Evolutionary conservation across 1,139 yeast genomes (phyloP), one percentile per base, ranked within the genome.

Genomic region (Meyerozyma elateridarum): DNA sequence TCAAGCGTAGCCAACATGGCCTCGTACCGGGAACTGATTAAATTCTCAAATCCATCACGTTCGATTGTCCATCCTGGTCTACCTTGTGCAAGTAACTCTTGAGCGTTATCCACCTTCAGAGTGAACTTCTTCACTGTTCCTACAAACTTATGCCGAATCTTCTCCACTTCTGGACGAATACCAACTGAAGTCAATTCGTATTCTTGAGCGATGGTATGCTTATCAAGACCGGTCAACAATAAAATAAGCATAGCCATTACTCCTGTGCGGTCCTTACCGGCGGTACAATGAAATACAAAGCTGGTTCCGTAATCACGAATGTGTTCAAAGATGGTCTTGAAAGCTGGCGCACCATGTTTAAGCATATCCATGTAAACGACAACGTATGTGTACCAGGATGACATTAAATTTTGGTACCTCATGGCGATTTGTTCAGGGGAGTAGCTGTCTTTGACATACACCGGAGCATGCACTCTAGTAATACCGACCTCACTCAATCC

Each of bases 211-310:
- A 85, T 68, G 2, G 77, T 74, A 42, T 76, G 73, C 12, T 66
- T 64, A 37, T 80, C 85, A 5, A 85, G 84, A 0, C 85, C 88
- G 11, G 73, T 62, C 16, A 85, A 55, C 17, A 76, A 56, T 29
- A 85, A 61, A 3, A 85, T 60, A 35, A 85, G 55, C 76, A 85
- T 84, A 3, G 79, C 73, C 41, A 83, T 53, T 9, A 85, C 64
- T 0, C 95, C 95, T 0, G 95, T 85, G 31, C 95, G 69, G 51
- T 87, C 95, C 51, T 85, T 85, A 2, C 95, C 95, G 1, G 93
- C 93, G 2, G 89, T 76, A 54, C 95, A 85, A 50, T 84, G 93
- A 51, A 79, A 75, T 5, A 82, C 58, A 39, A 84, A 61, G 2
- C 77, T 74, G 15, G 40, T 41, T 25, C 50, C 48, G 2, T 70